A percentile compares a stretch with the other conserved stretches of the same genome.
Conservation (phyloP, 805 yeast genomes). For the Soucietia sequanensis region DNA sequence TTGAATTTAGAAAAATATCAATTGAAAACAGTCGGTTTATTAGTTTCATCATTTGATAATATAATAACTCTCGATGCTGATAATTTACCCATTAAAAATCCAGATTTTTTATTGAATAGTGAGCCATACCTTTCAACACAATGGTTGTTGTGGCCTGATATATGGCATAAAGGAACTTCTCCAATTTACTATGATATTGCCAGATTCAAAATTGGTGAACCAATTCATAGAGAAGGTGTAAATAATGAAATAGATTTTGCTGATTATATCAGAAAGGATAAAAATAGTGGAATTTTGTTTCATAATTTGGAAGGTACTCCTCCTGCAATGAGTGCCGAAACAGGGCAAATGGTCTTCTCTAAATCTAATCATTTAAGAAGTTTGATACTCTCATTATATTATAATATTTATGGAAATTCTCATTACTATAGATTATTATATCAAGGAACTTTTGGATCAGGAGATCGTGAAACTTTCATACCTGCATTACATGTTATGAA, state of each 20-base stretch:
- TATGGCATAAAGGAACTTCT: conserved; percentile 32
- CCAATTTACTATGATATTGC: conserved; percentile 33
- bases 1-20: conserved; percentile 23
- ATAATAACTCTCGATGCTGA: conserved; percentile 34
- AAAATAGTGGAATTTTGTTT: conserved; percentile 16
- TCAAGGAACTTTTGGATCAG: conserved; percentile 34
- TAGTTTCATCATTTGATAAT: conserved; percentile 33
- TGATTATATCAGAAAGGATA: conserved; percentile 18
- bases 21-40: conserved; percentile 28
- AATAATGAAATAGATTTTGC: conserved; percentile 22
- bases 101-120: conserved; percentile 23
- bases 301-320: conserved; percentile 37
- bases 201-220: conserved; percentile 28
- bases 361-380: conserved; percentile 30
- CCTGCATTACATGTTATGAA: conserved; percentile 36
- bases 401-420: conserved; percentile 29
- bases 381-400: conserved; percentile 31
- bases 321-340: conserved; percentile 25
- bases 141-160: conserved; percentile 36
- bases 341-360: conserved; percentile 36
- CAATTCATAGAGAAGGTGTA: conserved; percentile 26
- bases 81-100: conserved; percentile 29
- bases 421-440: conserved; percentile 29
- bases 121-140: conserved; percentile 23
- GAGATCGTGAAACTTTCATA: conserved; percentile 37